Evolutionary conservation across 164 flowering plant species (phyloP), one percentile per base, ranked within the genome.

Genomic region (Vitis amurensis): DNA sequence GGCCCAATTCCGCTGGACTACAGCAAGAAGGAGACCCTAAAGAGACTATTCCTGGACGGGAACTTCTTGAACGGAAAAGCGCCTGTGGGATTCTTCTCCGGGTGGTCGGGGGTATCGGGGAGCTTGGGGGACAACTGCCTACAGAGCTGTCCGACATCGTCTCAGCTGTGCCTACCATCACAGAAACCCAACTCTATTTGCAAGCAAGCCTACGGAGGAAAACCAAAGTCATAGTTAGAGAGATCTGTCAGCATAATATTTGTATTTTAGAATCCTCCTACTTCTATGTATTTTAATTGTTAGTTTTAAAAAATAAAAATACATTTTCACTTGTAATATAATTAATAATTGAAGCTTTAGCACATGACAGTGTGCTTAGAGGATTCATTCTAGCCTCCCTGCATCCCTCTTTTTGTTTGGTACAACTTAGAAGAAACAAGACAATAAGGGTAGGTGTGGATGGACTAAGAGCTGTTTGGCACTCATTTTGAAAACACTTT

Each of bases 81-180:
- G 49, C 97, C 98, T 82, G 71, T 61, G 11, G 84, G 76, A 68
- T 77, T 93, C 0, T 80, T 91, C 59, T 27, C 87, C 68, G 73
- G 78, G n/a, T 76, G 48, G 12, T 55, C 71, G 55, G 11, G 73
- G 2, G 80, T 86, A 4, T 74, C 87, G 60, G 98, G 98, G 2
- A 91, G 94, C 69, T 68, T 93, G 57, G 97, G 89, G 4, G 85
- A 89, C 73, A 93, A 93, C 77, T 93, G 98, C 59, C 75, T 93
- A 49, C 71, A 78, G 59, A 79, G 72, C 4, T 93, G 98, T 69
- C 97, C 95, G 27, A 65, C 15, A 2, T 68, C 80, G 14, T 85
- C 88, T 31, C 74, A 68, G 72, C 85, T 93, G 48, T 93, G 98
- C 72, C 31, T 67, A 77, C 87, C 90, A 1, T 74, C 87, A 4